These are phyloP conservation scores for Sclerotinia spermophila DNA, from an alignment of 2,329 filamentous ascomycete genomes.

Conservation along the genomic window DNA sequence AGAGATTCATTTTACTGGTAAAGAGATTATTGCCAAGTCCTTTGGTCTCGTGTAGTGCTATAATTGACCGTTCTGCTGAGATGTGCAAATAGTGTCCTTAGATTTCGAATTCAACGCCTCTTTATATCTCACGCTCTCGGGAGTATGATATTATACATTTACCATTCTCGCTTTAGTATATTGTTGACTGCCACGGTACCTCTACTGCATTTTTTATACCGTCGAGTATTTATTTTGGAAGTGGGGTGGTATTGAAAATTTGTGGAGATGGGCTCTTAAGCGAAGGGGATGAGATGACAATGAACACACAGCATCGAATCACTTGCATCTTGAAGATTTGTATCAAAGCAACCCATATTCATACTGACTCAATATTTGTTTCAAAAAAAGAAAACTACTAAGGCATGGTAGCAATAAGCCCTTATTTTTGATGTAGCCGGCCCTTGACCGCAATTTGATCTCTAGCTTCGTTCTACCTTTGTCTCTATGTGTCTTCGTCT, in stretches of 20 bases:
- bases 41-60: not conserved
- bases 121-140: not conserved
- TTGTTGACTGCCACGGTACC: not conserved
- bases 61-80: not conserved
- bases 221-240: not conserved
- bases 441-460: not conserved
- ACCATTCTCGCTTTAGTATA: not conserved
- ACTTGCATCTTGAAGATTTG: not conserved
- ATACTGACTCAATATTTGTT: not conserved
- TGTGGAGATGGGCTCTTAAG: not conserved
- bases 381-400: fast-evolving
- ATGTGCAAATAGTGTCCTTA: not conserved
- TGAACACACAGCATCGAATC: not conserved
- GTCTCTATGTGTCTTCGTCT: not conserved
- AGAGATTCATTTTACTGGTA: not conserved
- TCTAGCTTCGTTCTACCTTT: not conserved
- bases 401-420: not conserved
- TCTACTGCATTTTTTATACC: fast-evolving
- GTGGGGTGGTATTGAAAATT: not conserved
- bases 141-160: not conserved
- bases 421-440: not conserved
- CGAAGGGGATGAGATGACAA: not conserved
- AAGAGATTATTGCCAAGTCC: not conserved
- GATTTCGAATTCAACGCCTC: not conserved
- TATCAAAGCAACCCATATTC: not conserved